phyloP scores from a whole-genome alignment of 257 asterid genomes.

The Haberlea rhodopensis region DNA sequence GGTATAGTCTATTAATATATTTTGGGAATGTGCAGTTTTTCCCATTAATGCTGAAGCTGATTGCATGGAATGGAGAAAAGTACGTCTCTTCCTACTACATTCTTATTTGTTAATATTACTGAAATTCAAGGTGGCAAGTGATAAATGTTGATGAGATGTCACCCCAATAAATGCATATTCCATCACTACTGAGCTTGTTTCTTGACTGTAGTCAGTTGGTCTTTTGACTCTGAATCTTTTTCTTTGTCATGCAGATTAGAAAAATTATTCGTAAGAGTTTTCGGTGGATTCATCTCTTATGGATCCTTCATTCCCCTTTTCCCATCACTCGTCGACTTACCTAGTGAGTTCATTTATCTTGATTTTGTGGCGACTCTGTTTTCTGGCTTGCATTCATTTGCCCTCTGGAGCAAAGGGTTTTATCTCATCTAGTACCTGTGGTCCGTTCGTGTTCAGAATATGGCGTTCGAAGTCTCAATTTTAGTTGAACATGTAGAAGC shows the following conservation, averaged over 20 bases:
- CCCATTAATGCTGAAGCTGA: slow-evolving; percentile 83
- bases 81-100: slow-evolving; percentile 35
- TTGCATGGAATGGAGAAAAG: slow-evolving; percentile 98
- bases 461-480: background rate
- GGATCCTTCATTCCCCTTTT: slow-evolving; percentile 85
- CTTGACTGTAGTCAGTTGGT: slow-evolving; percentile 13
- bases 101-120: slow-evolving; percentile 10
- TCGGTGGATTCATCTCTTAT: slow-evolving; percentile 64
- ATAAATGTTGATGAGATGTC: slow-evolving; percentile 6
- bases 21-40: slow-evolving; percentile 65
- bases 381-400: slow-evolving; percentile 6
- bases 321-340: slow-evolving; percentile 75
- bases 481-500: slow-evolving; percentile 13
- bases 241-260: slow-evolving; percentile 53
- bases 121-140: slow-evolving; percentile 11
- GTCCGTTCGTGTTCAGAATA: slow-evolving; percentile 16
- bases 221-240: slow-evolving; percentile 14
- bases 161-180: background rate
- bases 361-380: slow-evolving; percentile 12
- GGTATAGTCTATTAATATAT: slow-evolving; percentile 29
- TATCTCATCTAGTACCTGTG: slow-evolving; percentile 12
- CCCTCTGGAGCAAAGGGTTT: slow-evolving; percentile 11
- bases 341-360: slow-evolving; percentile 56
- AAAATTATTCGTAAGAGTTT: slow-evolving; percentile 46
- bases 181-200: slow-evolving; percentile 4